These are phyloP conservation scores for Neltuma alba DNA, from an alignment of 306 rosid species.

Conservation along the genomic window DNA sequence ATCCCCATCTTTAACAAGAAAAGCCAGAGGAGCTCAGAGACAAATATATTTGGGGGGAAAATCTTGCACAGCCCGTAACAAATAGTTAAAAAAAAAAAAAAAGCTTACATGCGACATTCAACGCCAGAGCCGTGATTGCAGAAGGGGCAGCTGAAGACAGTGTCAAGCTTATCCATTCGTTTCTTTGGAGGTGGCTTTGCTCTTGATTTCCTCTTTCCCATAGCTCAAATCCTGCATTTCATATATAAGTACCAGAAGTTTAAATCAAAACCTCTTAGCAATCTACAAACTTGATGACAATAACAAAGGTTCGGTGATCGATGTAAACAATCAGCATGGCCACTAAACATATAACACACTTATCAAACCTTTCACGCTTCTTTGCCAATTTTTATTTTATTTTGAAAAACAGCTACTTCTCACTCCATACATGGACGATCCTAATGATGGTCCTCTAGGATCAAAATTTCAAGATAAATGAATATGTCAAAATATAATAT, in stretches of 20 bases:
- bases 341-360: not conserved
- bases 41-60: not conserved
- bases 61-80: not conserved
- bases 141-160: slow-evolving; percentile 94
- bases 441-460: slow-evolving; percentile 3
- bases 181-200: slow-evolving; percentile 95
- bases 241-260: not conserved
- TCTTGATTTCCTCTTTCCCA: slow-evolving; percentile 94
- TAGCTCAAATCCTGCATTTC: slow-evolving; percentile 43
- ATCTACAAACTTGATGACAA: not conserved
- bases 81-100: not conserved
- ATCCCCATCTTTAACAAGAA: not conserved
- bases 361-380: not conserved
- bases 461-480: slow-evolving; percentile 6
- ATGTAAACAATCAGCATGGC: not conserved
- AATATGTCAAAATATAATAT: not conserved
- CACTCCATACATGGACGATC: not conserved
- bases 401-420: not conserved
- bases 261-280: not conserved
- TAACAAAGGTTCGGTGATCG: not conserved
- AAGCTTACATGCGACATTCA: slow-evolving; percentile 85
- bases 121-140: slow-evolving; percentile 92
- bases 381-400: not conserved
- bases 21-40: not conserved
- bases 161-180: slow-evolving; percentile 92